Evolutionary conservation across 106 monocot genomes (phyloP).

Genomic region (Posidonia australis): DNA sequence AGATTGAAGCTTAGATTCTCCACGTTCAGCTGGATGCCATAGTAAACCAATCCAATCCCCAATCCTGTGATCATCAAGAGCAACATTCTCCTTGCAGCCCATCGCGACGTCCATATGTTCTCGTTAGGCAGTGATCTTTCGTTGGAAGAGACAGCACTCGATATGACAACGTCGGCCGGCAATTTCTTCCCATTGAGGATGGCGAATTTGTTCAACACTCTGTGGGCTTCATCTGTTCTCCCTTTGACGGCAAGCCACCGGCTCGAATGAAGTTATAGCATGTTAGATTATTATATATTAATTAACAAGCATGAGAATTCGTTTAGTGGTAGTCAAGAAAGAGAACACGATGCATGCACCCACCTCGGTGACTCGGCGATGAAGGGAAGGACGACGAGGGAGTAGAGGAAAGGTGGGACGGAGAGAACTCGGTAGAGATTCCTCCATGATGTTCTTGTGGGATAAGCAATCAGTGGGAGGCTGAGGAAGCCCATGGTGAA

Average conservation of each 20-base stretch:
- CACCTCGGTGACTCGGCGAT: constrained; percentile 47
- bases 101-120: constrained; percentile 38
- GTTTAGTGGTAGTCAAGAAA: no score
- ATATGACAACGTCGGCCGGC: constrained; percentile 24
- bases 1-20: constrained; percentile 73
- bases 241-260: constrained; percentile 60
- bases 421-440: constrained; percentile 48
- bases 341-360: not conserved
- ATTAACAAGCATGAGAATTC: no score
- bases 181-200: constrained; percentile 38
- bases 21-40: constrained; percentile 77
- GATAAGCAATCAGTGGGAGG: constrained; percentile 58
- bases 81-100: constrained; percentile 44
- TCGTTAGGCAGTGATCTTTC: constrained; percentile 1
- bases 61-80: constrained; percentile 43
- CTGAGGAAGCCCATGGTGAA: constrained; percentile 75
- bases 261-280: no score
- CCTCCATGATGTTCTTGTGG: constrained; percentile 41
- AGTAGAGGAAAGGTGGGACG: constrained; percentile 41
- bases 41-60: constrained; percentile 72
- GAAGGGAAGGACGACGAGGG: constrained; percentile 45
- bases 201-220: constrained; percentile 37
- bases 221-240: constrained; percentile 37
- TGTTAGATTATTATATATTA: no score
- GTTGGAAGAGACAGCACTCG: not conserved